Conservation (phyloP, 176 grass and related monocot genomes). For the Triticum aestivum region IWGSC_CS_RefSeq_v2.1 NC_057800.1:712721609-712722108, state of each 20-base stretch:
- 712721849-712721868: too few relatives aligned
- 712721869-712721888: not conserved
- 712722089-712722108: constrained; percentile 25
- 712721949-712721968: not conserved
- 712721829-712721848: too few relatives aligned
- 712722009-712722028: not conserved
- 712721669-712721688: constrained; percentile 33
- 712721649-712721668: not conserved
- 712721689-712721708: constrained; percentile 41
- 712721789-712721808: not conserved
- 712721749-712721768: not conserved
- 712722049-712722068: constrained; percentile 30
- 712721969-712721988: not conserved
- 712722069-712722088: not conserved
- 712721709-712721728: constrained; percentile 36
- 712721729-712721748: constrained; percentile 6
- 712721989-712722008: not conserved
- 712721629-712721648: constrained; percentile 53
- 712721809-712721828: not conserved
- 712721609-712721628: constrained; percentile 13
- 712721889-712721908: not conserved
- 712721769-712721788: constrained; percentile 10
- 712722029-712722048: not conserved
- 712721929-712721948: not conserved
- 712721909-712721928: not conserved